phyloP scores from a whole-genome alignment of 2,329 filamentous ascomycete species.

The Sporothrix brasiliensis region DNA sequence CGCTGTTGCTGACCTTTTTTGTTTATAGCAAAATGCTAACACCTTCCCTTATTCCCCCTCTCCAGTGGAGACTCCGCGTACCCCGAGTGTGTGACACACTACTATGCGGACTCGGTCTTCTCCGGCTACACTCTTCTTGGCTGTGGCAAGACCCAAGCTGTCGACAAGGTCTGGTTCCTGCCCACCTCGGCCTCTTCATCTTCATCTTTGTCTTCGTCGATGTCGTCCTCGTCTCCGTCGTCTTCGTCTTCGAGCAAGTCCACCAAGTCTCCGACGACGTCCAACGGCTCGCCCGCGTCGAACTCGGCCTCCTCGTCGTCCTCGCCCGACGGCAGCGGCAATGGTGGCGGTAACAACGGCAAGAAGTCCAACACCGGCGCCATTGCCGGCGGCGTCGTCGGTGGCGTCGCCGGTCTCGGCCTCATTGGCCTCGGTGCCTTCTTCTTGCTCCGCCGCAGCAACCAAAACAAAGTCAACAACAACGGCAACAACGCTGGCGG shows the following conservation, averaged over 20 bases:
- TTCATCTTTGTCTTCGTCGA: slow-evolving; percentile 1
- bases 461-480: slow-evolving; percentile 36
- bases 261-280: background rate
- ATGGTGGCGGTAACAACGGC: background rate
- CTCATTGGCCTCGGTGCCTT: slow-evolving; percentile 41
- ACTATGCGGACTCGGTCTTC: slow-evolving; percentile 38
- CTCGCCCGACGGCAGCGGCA: background rate
- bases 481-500: background rate
- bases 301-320: slow-evolving; percentile 16
- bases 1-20: background rate
- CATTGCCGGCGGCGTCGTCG: slow-evolving; percentile 41
- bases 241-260: slow-evolving; percentile 14
- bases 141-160: slow-evolving; percentile 39
- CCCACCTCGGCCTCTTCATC: slow-evolving; percentile 27
- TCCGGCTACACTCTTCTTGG: slow-evolving; percentile 41
- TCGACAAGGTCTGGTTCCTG: slow-evolving; percentile 38
- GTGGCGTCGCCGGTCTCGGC: slow-evolving; percentile 42
- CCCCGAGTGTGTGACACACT: slow-evolving; percentile 42
- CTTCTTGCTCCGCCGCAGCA: slow-evolving; percentile 39
- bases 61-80: slow-evolving; percentile 34
- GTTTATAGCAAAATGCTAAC: background rate
- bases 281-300: background rate
- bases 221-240: background rate
- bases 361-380: slow-evolving; percentile 37
- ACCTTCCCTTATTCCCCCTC: too few species aligned